Evolutionary conservation across 1,284 basidiomycete genomes (phyloP).

Genomic region (Rhodotorula sp.): DNA sequence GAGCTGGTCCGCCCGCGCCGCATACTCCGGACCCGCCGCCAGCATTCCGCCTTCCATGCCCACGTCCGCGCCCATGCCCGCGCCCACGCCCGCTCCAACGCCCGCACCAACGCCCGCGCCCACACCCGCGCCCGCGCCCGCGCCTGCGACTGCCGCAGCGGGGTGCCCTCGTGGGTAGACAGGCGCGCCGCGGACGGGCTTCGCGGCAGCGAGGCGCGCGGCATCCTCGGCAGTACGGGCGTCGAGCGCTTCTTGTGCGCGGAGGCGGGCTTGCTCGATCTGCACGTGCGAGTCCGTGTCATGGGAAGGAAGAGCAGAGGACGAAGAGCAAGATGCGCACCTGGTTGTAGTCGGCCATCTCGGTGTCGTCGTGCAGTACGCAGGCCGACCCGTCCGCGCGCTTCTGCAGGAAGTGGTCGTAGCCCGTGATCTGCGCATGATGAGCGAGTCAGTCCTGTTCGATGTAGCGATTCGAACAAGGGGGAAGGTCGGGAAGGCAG

Average conservation of each 20-base stretch:
- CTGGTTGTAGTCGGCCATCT: slow-evolving; percentile 11
- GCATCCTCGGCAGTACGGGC: slow-evolving; percentile 11
- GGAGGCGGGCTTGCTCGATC: slow-evolving; percentile 24
- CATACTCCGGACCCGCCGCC: no score
- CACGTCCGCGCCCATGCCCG: no score
- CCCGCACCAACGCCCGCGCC: background rate
- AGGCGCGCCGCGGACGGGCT: background rate
- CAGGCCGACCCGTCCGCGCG: background rate
- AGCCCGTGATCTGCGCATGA: slow-evolving; percentile 10
- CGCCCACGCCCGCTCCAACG: no score
- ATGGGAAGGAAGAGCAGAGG: background rate
- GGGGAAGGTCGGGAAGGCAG: no score
- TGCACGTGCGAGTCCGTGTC: background rate
- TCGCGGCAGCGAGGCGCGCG: slow-evolving; percentile 1
- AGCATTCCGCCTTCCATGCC: no score
- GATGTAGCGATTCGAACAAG: no score
- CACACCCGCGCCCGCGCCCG: background rate
- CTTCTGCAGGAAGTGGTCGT: slow-evolving; percentile 10
- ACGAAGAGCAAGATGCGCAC: background rate
- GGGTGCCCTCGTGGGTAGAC: background rate
- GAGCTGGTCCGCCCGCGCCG: no score
- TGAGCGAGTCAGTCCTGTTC: background rate
- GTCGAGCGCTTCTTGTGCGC: slow-evolving; percentile 18
- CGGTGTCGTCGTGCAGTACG: slow-evolving; percentile 16
- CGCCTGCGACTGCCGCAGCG: background rate